A percentile compares a stretch with the other conserved stretches of the same genome.
Evolutionary conservation across 2,329 filamentous ascomycete genomes (phyloP).

Genomic region (Xylariales sp.): DNA sequence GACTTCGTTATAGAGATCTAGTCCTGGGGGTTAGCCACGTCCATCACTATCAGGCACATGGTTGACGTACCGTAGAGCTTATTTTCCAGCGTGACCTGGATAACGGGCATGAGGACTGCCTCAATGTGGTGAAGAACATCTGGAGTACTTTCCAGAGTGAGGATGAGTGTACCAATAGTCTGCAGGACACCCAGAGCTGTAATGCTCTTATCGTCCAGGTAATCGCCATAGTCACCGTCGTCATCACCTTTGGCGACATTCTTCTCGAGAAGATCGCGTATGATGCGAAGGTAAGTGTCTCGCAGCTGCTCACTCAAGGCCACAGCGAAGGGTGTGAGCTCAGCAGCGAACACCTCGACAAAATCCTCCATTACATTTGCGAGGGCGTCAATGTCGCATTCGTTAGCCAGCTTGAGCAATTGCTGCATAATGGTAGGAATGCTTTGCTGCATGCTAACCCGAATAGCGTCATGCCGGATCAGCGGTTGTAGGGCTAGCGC

Average conservation of each 20-base stretch:
- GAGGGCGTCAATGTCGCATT: slow-evolving; percentile 93
- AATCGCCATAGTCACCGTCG: slow-evolving; percentile 80
- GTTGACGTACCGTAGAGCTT: slow-evolving; percentile 76
- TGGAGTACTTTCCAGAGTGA: slow-evolving; percentile 94
- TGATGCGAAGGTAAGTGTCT: slow-evolving; percentile 92
- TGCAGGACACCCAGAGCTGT: slow-evolving; percentile 93
- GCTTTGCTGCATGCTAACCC: slow-evolving; percentile 92
- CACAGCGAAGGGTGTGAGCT: slow-evolving; percentile 94
- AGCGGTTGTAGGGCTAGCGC: slow-evolving; percentile 91
- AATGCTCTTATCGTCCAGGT: slow-evolving; percentile 96
- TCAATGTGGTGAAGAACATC: slow-evolving; percentile 94
- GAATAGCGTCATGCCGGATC: slow-evolving; percentile 91
- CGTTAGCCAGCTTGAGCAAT: slow-evolving; percentile 91
- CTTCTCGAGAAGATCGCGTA: slow-evolving; percentile 85
- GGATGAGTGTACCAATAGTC: slow-evolving; percentile 94
- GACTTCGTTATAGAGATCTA: slow-evolving; percentile 92
- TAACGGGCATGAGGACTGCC: slow-evolving; percentile 93
- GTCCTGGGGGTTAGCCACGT: slow-evolving; percentile 13
- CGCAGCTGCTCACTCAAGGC: slow-evolving; percentile 92
- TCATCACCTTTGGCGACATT: slow-evolving; percentile 72
- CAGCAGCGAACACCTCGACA: slow-evolving; percentile 95
- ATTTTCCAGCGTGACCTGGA: slow-evolving; percentile 93
- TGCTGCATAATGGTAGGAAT: slow-evolving; percentile 99
- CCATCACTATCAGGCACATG: background rate
- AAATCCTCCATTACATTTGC: slow-evolving; percentile 99